Conservation (phyloP, 106 monocot genomes). For the Cymbidium sinense region DNA sequence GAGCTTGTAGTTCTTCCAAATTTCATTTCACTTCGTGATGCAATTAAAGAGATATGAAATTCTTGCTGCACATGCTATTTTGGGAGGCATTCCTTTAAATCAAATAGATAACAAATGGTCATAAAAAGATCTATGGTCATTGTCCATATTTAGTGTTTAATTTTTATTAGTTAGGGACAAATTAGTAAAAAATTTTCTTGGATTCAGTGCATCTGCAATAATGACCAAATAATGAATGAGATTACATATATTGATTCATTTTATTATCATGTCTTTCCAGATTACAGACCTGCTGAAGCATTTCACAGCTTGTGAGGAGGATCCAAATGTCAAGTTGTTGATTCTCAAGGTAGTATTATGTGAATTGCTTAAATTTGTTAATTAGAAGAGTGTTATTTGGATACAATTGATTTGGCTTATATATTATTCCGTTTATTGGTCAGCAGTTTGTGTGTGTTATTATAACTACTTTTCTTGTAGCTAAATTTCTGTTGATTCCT, state of each 20-base stretch:
- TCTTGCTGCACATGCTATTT: not conserved
- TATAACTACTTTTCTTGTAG: not conserved
- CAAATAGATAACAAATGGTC: not conserved
- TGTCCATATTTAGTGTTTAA: not conserved
- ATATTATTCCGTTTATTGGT: not conserved
- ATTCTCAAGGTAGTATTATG: conserved; percentile 68
- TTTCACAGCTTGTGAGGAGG: conserved; percentile 52
- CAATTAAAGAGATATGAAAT: not conserved
- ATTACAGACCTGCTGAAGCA: conserved; percentile 48
- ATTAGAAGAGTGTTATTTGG: not conserved
- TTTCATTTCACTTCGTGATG: not conserved
- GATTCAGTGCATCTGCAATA: not conserved
- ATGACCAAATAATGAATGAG: not conserved
- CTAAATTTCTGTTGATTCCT: not conserved
- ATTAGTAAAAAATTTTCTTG: not conserved
- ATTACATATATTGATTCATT: not conserved
- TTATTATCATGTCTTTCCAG: conserved; percentile 29
- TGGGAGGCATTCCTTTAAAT: not conserved
- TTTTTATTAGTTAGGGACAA: not conserved
- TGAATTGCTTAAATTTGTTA: not conserved
- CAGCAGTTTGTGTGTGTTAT: not conserved
- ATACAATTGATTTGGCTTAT: not conserved
- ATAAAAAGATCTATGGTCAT: not conserved
- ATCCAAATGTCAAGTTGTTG: conserved; percentile 62
- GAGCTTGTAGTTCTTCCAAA: not conserved